Conservation (phyloP, 768 basidiomycete species). For the Phanerodontia chrysosporium region DNA sequence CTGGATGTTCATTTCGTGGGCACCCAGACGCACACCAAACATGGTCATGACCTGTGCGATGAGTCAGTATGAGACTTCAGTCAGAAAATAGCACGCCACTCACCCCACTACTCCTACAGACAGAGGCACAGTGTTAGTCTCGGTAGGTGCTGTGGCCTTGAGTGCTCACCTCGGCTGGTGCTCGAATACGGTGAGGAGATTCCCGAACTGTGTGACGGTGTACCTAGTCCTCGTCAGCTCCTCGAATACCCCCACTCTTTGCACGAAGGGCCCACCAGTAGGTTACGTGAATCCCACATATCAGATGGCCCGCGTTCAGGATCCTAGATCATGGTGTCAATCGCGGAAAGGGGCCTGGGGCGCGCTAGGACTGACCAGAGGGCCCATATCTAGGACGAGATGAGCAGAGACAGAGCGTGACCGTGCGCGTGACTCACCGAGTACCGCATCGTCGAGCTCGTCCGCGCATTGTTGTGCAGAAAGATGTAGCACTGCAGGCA, state of each 20-base stretch:
- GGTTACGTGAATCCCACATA: not conserved
- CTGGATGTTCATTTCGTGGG: not conserved
- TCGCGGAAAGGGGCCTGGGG: not conserved
- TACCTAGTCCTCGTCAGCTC: not conserved
- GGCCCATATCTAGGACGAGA: not conserved
- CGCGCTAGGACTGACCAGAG: not conserved
- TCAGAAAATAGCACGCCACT: not conserved
- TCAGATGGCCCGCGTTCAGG: not conserved
- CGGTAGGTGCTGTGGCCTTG: not conserved
- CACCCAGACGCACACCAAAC: not conserved
- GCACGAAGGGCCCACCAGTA: not conserved
- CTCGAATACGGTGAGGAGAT: not conserved
- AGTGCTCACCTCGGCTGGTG: not conserved
- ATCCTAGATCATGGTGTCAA: not conserved
- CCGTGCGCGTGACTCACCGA: not conserved
- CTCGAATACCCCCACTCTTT: not conserved
- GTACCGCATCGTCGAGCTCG: not conserved
- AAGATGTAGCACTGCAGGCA: not conserved
- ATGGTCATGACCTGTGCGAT: not conserved
- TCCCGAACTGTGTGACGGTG: not conserved
- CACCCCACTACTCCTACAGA: not conserved
- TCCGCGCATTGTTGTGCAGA: not conserved
- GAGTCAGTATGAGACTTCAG: not conserved
- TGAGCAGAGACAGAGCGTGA: not conserved
- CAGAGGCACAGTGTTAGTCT: not conserved